Evolutionary conservation across 2,329 filamentous ascomycete genomes (phyloP).

Genomic region (Fusarium penzigii): DNA sequence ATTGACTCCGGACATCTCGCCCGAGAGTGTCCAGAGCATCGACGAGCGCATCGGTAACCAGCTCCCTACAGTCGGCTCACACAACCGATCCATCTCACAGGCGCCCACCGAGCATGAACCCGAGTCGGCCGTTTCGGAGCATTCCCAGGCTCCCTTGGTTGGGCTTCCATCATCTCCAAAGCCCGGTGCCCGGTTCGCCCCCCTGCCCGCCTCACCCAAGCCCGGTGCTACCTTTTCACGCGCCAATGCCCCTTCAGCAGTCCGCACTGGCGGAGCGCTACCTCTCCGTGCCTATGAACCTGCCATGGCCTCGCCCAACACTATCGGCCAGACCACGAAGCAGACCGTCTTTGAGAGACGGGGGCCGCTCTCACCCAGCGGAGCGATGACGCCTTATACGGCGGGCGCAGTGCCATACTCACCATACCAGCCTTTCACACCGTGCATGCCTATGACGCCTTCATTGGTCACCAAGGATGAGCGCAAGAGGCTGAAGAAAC

Average conservation of each 20-base stretch:
- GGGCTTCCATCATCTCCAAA: constrained; percentile 50
- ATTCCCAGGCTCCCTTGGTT: constrained; percentile 52
- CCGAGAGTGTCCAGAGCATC: constrained; percentile 48
- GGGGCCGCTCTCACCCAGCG: constrained; percentile 55
- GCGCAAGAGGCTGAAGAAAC: constrained; percentile 66
- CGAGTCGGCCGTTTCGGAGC: constrained; percentile 53
- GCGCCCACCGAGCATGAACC: constrained; percentile 48
- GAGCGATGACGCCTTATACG: constrained; percentile 62
- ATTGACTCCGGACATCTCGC: constrained; percentile 40
- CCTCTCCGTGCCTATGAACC: constrained; percentile 65
- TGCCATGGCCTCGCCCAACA: constrained; percentile 51
- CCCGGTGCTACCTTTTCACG: constrained; percentile 52
- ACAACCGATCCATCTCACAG: constrained; percentile 41
- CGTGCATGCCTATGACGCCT: constrained; percentile 75
- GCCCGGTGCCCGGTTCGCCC: constrained; percentile 34
- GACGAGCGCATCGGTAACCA: constrained; percentile 55
- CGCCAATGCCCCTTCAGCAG: constrained; percentile 52
- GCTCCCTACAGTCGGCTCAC: constrained; percentile 28
- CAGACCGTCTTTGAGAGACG: constrained; percentile 65
- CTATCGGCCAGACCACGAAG: constrained; percentile 53
- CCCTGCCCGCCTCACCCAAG: constrained; percentile 52
- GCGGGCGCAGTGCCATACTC: constrained; percentile 68
- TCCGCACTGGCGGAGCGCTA: constrained; percentile 57
- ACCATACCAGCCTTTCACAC: constrained; percentile 78
- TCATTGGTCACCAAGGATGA: constrained; percentile 71